These are phyloP conservation scores for Podospora didyma DNA, from an alignment of 495 filamentous ascomycete species.

Conservation along the genomic window DNA sequence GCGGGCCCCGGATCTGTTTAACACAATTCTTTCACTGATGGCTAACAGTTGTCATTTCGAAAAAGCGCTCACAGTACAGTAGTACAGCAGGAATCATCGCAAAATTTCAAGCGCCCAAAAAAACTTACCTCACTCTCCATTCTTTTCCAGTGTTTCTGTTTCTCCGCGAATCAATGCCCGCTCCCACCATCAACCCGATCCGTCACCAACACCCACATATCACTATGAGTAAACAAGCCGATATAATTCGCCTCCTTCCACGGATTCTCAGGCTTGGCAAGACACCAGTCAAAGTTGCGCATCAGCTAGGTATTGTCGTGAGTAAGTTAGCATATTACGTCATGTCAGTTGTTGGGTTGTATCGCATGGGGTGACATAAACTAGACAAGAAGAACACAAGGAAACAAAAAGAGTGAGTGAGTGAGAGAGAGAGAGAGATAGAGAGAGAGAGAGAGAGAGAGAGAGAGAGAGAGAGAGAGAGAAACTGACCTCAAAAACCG, in stretches of 20 bases:
- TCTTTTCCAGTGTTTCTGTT: no score
- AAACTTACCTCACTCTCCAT: no score
- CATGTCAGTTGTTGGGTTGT: background rate
- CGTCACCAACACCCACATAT: constrained; percentile 6
- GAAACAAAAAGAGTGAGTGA: constrained; percentile 20
- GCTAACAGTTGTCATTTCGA: no score
- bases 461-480: constrained; percentile 27
- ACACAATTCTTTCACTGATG: no score
- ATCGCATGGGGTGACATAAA: background rate
- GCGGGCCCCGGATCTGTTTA: no score
- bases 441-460: background rate
- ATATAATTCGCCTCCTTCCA: constrained; percentile 14
- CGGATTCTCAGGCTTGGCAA: constrained; percentile 41
- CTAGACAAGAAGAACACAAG: no score
- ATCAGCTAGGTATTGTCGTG: no score
- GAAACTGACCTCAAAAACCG: constrained; percentile 44
- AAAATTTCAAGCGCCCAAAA: no score
- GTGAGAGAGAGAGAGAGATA: constrained; percentile 9
- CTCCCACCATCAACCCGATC: constrained; percentile 3
- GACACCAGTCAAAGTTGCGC: constrained; percentile 42
- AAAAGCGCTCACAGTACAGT: no score
- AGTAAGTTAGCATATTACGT: background rate
- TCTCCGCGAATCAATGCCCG: no score
- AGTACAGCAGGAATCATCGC: no score
- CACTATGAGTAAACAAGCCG: background rate